Conservation (phyloP, 345 rosid genomes). For the Carallia pectinifolia region DNA sequence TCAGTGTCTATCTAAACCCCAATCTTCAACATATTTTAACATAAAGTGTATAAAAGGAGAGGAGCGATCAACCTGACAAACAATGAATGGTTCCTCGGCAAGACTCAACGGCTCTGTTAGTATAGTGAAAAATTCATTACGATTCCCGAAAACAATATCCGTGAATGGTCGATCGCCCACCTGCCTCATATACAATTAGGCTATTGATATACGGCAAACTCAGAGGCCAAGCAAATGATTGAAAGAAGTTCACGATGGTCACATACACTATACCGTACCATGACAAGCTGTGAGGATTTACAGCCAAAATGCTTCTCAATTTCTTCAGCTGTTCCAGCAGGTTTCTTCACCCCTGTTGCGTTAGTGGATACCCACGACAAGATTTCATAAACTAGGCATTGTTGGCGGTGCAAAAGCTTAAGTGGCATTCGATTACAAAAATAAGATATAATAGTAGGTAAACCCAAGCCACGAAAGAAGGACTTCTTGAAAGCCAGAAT, state of each 20-base stretch:
- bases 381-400: slow-evolving; percentile 2
- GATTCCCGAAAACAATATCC: slow-evolving; percentile 80
- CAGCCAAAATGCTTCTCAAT: slow-evolving; percentile 94
- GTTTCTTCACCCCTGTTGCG: slow-evolving; percentile 74
- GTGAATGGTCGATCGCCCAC: slow-evolving; percentile 98
- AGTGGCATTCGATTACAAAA: not conserved
- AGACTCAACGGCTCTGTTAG: slow-evolving; percentile 77
- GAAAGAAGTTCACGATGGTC: slow-evolving; percentile 3
- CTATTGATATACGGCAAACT: slow-evolving; percentile 10
- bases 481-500: no score
- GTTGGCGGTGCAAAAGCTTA: not conserved
- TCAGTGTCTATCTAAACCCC: no score
- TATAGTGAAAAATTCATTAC: slow-evolving; percentile 78
- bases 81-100: slow-evolving; percentile 85
- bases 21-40: not conserved
- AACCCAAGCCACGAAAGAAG: no score
- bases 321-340: slow-evolving; percentile 92
- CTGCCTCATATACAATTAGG: slow-evolving; percentile 37
- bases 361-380: slow-evolving; percentile 13
- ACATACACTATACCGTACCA: slow-evolving; percentile 40
- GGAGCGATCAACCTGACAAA: slow-evolving; percentile 70
- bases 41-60: not conserved
- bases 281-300: slow-evolving; percentile 68
- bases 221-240: slow-evolving; percentile 2
- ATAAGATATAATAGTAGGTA: no score